phyloP scores from a whole-genome alignment of 1,284 basidiomycete species.

The Sanguinoderma infundibulare region DNA sequence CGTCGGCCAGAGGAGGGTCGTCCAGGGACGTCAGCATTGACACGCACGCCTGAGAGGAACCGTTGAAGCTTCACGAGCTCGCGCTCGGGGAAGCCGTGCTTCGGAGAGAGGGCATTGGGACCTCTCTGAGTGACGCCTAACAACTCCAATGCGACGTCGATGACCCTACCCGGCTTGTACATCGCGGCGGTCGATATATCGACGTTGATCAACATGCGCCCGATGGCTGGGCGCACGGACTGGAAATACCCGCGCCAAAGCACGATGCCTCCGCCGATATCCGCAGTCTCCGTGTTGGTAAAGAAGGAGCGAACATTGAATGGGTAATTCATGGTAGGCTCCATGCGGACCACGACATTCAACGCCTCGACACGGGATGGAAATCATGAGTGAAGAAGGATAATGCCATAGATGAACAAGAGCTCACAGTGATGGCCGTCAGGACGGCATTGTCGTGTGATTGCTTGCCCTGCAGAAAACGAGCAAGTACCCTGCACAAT shows the following conservation, averaged over 20 bases:
- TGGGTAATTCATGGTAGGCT: constrained; percentile 68
- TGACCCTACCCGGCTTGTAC: constrained; percentile 59
- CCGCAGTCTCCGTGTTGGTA: constrained; percentile 62
- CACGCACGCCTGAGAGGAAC: constrained; percentile 62
- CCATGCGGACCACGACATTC: constrained; percentile 79
- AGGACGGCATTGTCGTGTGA: constrained; percentile 71
- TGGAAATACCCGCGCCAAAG: constrained; percentile 81
- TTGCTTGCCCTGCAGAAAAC: constrained; percentile 69
- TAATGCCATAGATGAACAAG: constrained; percentile 9
- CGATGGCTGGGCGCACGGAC: constrained; percentile 71
- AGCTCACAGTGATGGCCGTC: constrained; percentile 71
- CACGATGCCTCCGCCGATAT: constrained; percentile 69
- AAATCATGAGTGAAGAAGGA: neutral
- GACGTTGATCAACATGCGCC: constrained; percentile 73
- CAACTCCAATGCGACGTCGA: constrained; percentile 63
- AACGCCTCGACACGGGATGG: constrained; percentile 50
- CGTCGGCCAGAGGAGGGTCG: constrained; percentile 9
- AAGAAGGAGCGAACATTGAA: constrained; percentile 82
- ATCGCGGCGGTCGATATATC: constrained; percentile 80
- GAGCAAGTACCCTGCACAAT: constrained; percentile 55
- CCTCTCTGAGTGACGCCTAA: constrained; percentile 41
- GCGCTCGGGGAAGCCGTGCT: constrained; percentile 54
- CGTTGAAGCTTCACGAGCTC: constrained; percentile 63
- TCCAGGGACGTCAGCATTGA: constrained; percentile 46
- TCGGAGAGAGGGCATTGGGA: constrained; percentile 46